Evolutionary conservation across 2,329 filamentous ascomycete genomes (phyloP).

Genomic region (Biscogniauxia mediterranea): DNA sequence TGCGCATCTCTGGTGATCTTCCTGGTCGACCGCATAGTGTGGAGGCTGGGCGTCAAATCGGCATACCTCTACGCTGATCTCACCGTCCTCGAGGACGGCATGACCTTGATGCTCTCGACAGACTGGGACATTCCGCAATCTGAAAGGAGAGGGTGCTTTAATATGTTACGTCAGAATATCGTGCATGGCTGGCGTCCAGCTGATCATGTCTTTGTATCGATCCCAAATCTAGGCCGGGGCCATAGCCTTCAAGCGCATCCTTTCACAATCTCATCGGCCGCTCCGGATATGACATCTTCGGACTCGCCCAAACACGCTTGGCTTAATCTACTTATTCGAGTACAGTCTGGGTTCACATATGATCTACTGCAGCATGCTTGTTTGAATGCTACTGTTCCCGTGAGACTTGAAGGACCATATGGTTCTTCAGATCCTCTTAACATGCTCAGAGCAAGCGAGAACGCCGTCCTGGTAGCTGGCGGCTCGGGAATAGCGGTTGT

Average conservation of each 20-base stretch:
- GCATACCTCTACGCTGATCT: conserved; percentile 48
- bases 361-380: conserved; percentile 52
- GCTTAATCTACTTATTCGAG: conserved; percentile 58
- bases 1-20: conserved; percentile 54
- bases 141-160: conserved; percentile 8
- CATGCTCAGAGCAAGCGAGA: conserved; percentile 47
- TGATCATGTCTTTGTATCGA: conserved; percentile 62
- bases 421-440: conserved; percentile 56
- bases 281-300: conserved; percentile 35
- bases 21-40: conserved; percentile 55
- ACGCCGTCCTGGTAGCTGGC: conserved; percentile 57
- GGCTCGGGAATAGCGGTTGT: conserved; percentile 65
- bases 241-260: conserved; percentile 61
- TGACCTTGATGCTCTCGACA: conserved; percentile 49
- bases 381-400: conserved; percentile 39
- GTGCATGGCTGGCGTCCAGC: conserved; percentile 56
- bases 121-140: conserved; percentile 35
- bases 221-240: conserved; percentile 52
- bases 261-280: conserved; percentile 64
- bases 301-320: conserved; percentile 42
- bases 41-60: conserved; percentile 53
- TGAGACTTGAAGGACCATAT: conserved; percentile 65
- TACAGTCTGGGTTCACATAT: conserved; percentile 58
- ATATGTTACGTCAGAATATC: conserved; percentile 35
- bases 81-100: conserved; percentile 52